Conservation (phyloP, 495 filamentous ascomycete genomes). For the Lophiostoma macrostomum region DNA sequence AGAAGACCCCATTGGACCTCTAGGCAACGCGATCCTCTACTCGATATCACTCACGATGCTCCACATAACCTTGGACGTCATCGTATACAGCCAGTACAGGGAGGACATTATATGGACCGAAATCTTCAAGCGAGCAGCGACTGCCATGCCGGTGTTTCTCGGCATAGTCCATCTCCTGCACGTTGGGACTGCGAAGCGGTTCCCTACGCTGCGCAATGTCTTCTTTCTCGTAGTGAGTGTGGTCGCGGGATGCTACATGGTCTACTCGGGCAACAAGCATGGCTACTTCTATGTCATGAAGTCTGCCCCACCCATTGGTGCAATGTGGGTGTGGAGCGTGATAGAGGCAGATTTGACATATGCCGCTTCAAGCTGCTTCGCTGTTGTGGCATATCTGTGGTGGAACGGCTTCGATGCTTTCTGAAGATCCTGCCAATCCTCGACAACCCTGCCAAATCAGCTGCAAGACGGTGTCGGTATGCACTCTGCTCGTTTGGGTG, state of each 20-base stretch:
- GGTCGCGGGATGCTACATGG: conserved; percentile 67
- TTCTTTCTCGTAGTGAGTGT: conserved; percentile 59
- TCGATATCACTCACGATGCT: conserved; percentile 71
- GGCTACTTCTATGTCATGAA: conserved; percentile 91
- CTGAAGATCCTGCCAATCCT: neutral
- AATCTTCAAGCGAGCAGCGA: conserved; percentile 52
- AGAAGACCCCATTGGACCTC: conserved; percentile 48
- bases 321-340: conserved; percentile 90
- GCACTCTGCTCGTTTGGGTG: too few species aligned
- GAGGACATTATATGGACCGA: conserved; percentile 59
- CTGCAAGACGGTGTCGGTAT: neutral
- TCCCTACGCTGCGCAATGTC: conserved; percentile 50
- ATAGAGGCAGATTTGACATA: conserved; percentile 75
- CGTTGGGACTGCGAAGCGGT: conserved; percentile 36
- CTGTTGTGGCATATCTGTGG: conserved; percentile 64
- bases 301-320: conserved; percentile 80
- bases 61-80: conserved; percentile 81
- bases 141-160: conserved; percentile 57
- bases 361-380: conserved; percentile 58
- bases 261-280: conserved; percentile 72
- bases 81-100: conserved; percentile 90
- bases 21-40: conserved; percentile 63
- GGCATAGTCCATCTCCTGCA: conserved; percentile 60
- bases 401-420: conserved; percentile 62
- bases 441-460: too few species aligned